phyloP scores from a whole-genome alignment of 2,329 filamentous ascomycete species.

The Elsinoe batatas region DNA sequence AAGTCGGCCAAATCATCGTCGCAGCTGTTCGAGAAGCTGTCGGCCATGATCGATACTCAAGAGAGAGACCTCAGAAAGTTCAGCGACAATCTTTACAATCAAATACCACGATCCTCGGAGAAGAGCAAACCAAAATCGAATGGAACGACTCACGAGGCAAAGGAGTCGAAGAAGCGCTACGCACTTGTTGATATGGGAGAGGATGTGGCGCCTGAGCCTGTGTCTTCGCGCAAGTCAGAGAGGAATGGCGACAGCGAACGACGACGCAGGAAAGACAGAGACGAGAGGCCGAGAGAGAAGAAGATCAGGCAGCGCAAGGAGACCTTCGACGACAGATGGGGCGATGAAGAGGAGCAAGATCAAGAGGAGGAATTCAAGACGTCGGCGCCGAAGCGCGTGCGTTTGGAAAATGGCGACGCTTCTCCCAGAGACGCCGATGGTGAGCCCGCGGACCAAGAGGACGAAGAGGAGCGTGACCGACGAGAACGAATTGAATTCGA shows the following conservation, averaged over 20 bases:
- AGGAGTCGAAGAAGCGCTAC: conserved; percentile 40
- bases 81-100: conserved; percentile 37
- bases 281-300: conserved; percentile 24
- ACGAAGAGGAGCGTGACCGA: conserved; percentile 49
- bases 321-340: conserved; percentile 71
- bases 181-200: conserved; percentile 46
- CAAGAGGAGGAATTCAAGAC: conserved; percentile 53
- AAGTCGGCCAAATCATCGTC: conserved; percentile 39
- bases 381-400: conserved; percentile 60
- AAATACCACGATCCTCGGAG: conserved; percentile 21
- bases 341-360: conserved; percentile 53
- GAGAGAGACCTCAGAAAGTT: conserved; percentile 38
- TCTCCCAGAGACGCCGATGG: conserved; percentile 21
- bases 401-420: conserved; percentile 49
- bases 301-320: conserved; percentile 42
- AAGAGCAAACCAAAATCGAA: conserved; percentile 17
- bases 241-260: conserved; percentile 26
- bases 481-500: conserved; percentile 72
- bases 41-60: conserved; percentile 42
- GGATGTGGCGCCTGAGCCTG: conserved; percentile 27
- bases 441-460: conserved; percentile 22
- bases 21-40: conserved; percentile 42
- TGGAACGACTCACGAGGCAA: conserved; percentile 19
- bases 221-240: conserved; percentile 17
- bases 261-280: conserved; percentile 24